Base-by-base conservation (phyloP, 108 stramenopile genomes). In the Skeletonema costatum region DNA sequence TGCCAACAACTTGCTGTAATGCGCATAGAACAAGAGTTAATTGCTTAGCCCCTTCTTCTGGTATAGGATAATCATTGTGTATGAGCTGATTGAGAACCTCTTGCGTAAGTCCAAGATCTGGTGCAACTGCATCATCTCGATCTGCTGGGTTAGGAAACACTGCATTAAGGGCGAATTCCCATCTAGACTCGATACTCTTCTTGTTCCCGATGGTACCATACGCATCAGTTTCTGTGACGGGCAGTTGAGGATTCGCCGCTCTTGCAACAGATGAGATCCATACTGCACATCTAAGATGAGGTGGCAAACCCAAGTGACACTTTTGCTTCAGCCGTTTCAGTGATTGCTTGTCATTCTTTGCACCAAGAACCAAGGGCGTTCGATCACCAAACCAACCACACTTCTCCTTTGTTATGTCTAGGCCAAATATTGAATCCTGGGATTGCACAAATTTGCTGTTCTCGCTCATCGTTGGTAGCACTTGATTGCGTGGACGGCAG, bases 241-340 rank as follows among this genome's bases (percentile, higher is more conserved):
- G 73, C 58, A 89, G 84, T 64, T 90, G 78, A 5, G 90, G 86
- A 74, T 89, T 81, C 25, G 75, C 82, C 0, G 88, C 74, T 74
- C 87, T 78, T 39, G 89, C 64, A 9, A 92, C 78, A 25, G 89
- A 91, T 69, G 90, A 86, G 19, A 91, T 83, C 94, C 94, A 95
- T 6, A 95, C 87, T 64, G 93, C 93, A 80, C 91, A 92, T n/a
- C 94, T 86, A 7, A 92, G 70, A 10, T 89, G 83, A 3, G 90
- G 89, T 10, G 94, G 94, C 59, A 95, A 75, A 29, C 94, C 89
- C 33, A 80, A 62, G 13, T 87, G 89, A 65, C 88, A 73, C 81
- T 60, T 64, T 78, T 67, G 64, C 60, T 78, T 82, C 44, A 91
- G 87, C 85, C 74, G 36, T 59, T 74, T 77, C 50, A 75, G 17